phyloP scores from a whole-genome alignment of 345 rosid species.

The Hirschfeldia incana region DNA sequence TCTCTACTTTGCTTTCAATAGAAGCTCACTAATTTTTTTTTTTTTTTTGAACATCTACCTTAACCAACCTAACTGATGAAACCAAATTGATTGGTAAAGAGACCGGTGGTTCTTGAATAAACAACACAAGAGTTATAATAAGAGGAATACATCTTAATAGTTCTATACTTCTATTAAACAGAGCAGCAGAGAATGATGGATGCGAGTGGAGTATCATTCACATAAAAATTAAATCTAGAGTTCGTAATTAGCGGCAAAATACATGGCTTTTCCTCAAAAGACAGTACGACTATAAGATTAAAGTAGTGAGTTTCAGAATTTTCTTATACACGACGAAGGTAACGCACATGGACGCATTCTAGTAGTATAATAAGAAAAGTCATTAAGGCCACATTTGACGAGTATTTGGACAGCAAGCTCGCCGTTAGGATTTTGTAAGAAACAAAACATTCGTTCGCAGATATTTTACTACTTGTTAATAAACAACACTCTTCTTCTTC shows the following conservation, averaged over 20 bases:
- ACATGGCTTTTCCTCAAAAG: conserved; percentile 14
- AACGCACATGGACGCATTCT: not conserved
- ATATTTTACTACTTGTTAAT: not conserved
- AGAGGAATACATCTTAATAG: not conserved
- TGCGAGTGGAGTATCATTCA: not conserved
- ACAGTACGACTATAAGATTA: not conserved
- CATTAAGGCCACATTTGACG: not conserved
- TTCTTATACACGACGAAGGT: not conserved
- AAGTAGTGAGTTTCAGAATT: not conserved
- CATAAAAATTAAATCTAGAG: not conserved
- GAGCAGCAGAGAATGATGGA: conserved; percentile 10
- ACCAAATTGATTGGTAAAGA: not conserved
- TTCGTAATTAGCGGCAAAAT: conserved; percentile 7
- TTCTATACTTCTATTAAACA: not conserved
- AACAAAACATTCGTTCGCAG: not conserved
- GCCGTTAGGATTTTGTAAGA: conserved; percentile 25
- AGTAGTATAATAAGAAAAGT: not conserved
- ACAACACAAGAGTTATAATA: not conserved
- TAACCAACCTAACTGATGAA: not conserved
- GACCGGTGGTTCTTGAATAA: too few species aligned
- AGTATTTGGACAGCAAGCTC: conserved; percentile 9
- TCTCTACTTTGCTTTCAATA: too few species aligned
- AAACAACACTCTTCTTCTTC: not conserved
- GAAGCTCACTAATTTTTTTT: too few species aligned
- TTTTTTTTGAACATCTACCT: not conserved